A percentile compares a stretch with the other conserved stretches of the same genome.
These are phyloP conservation scores for Thalia dealbata DNA, from an alignment of 176 grass and related monocot species.

Conservation along the genomic window DNA sequence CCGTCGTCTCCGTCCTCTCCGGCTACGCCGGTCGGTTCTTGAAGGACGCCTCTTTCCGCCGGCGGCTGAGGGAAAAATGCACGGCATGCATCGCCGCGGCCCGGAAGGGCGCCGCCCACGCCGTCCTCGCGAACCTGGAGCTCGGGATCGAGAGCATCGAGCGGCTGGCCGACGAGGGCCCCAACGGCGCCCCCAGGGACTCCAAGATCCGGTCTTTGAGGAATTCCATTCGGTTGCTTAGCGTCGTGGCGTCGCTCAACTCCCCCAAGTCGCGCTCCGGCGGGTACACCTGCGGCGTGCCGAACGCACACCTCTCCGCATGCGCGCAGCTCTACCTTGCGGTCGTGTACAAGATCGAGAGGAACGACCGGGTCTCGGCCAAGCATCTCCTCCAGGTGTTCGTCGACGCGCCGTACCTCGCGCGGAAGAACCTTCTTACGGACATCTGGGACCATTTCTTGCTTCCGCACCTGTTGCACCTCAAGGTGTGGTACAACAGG, in stretches of 20 bases:
- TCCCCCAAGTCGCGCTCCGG: neutral
- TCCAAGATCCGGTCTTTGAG: constrained; percentile 80
- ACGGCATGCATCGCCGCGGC: constrained; percentile 28
- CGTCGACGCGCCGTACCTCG: constrained; percentile 60
- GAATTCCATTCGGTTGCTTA: constrained; percentile 83
- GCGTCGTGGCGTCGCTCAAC: constrained; percentile 74
- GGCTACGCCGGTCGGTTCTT: constrained; percentile 68
- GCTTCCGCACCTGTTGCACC: constrained; percentile 81
- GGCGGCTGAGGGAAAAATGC: constrained; percentile 61
- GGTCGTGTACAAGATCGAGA: constrained; percentile 81
- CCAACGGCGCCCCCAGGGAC: constrained; percentile 24
- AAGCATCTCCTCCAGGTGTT: constrained; percentile 90
- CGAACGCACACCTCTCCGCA: constrained; percentile 63
- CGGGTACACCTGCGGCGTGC: constrained; percentile 44
- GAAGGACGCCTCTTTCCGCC: constrained; percentile 48
- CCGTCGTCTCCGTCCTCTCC: constrained; percentile 60
- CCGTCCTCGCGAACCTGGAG: constrained; percentile 82
- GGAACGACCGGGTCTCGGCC: constrained; percentile 55
- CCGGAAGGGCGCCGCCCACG: constrained; percentile 24
- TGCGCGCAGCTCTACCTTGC: constrained; percentile 89
- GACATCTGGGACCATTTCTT: constrained; percentile 96
- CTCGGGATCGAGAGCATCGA: constrained; percentile 83
- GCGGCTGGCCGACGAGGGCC: constrained; percentile 47
- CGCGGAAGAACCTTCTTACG: constrained; percentile 62
- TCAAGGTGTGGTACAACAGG: constrained; percentile 78